Conservation (phyloP, 441 rosid species). For the Dalechampia spathulata region DNA sequence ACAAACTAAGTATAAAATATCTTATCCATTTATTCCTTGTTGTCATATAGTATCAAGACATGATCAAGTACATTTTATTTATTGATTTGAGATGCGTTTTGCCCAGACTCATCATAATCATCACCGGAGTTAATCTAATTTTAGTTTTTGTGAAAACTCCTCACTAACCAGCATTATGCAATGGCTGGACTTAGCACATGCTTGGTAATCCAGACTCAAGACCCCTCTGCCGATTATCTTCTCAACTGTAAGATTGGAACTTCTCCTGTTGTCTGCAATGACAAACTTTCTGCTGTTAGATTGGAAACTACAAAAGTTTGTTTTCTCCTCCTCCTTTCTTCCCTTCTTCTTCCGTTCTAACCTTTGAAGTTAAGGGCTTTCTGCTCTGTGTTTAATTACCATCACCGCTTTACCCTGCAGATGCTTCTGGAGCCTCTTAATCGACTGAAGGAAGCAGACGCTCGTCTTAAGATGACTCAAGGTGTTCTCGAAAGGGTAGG, state of each 20-base stretch:
- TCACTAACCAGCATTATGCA: constrained; percentile 70
- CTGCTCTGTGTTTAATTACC: constrained; percentile 5
- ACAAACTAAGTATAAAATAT: too few relatives aligned
- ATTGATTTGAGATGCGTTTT: background rate
- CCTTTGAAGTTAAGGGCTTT: constrained; percentile 2
- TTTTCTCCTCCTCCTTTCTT: constrained; percentile 11
- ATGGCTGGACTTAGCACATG: constrained; percentile 68
- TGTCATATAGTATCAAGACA: too few relatives aligned
- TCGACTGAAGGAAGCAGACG: constrained; percentile 69
- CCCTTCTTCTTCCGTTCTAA: too few relatives aligned
- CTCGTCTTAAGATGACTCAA: constrained; percentile 65
- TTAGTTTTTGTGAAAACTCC: background rate
- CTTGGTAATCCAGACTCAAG: constrained; percentile 71
- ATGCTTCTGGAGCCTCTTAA: constrained; percentile 85
- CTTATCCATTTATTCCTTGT: too few relatives aligned
- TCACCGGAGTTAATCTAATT: background rate
- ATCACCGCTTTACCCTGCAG: constrained; percentile 29
- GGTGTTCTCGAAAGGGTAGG: constrained; percentile 96
- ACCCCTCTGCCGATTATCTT: constrained; percentile 69
- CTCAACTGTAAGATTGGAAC: constrained; percentile 67
- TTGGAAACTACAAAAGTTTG: constrained; percentile 74
- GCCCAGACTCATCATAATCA: too few relatives aligned
- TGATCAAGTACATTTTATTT: background rate
- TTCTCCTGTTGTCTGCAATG: constrained; percentile 45
- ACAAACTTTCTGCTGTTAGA: constrained; percentile 63